phyloP scores from a whole-genome alignment of 768 basidiomycete genomes.

The Amanita rubescens region DNA sequence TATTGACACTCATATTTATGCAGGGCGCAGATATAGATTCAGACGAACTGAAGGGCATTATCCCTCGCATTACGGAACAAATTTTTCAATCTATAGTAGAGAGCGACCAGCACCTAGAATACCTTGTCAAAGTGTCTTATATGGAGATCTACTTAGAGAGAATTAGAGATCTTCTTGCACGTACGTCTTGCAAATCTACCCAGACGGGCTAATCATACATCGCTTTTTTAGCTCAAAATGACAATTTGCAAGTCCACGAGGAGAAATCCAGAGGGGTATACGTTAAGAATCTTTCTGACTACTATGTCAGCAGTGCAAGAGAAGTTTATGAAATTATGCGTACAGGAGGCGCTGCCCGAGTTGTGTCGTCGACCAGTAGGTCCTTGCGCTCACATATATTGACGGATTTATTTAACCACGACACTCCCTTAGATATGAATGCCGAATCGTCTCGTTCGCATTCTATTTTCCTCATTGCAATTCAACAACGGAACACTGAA shows the following conservation, averaged over 20 bases:
- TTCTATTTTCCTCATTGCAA: constrained; percentile 97
- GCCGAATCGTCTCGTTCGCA: constrained; percentile 98
- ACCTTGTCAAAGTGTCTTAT: constrained; percentile 98
- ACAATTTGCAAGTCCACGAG: constrained; percentile 97
- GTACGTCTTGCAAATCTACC: constrained; percentile 43
- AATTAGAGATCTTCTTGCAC: constrained; percentile 90
- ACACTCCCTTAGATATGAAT: constrained; percentile 78
- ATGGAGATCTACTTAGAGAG: constrained; percentile 99
- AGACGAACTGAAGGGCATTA: constrained; percentile 89
- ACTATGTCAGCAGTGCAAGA: constrained; percentile 91
- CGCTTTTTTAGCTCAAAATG: constrained; percentile 70
- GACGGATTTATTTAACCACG: background rate
- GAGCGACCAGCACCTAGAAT: constrained; percentile 92
- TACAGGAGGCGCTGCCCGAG: constrained; percentile 85
- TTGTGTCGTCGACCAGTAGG: constrained; percentile 91
- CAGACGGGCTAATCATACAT: background rate
- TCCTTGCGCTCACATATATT: constrained; percentile 9
- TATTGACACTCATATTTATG: constrained; percentile 10
- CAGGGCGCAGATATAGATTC: constrained; percentile 98
- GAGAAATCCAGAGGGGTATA: constrained; percentile 97
- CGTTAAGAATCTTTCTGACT: constrained; percentile 95
- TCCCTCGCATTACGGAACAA: constrained; percentile 97
- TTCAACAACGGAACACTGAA: constrained; percentile 94
- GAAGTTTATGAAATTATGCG: constrained; percentile 99
- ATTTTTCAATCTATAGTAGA: constrained; percentile 97